Evolutionary conservation across 2,329 filamentous ascomycete species (phyloP).

Genomic region (Botrytis pseudocinerea): DNA sequence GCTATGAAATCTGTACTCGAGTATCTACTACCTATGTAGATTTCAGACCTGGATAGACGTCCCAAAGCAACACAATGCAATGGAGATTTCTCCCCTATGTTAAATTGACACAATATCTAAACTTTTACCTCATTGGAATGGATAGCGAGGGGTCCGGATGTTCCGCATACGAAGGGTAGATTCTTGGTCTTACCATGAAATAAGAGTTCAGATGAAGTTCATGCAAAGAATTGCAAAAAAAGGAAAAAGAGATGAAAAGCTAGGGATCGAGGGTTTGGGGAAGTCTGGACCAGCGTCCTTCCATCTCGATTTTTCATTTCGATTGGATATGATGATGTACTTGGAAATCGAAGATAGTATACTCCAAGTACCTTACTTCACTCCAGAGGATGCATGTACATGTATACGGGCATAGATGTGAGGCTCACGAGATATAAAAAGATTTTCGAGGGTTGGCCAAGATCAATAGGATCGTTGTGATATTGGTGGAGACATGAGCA

Average conservation of each 20-base stretch:
- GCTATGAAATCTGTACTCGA: not conserved
- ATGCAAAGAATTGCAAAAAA: slow-evolving; percentile 11
- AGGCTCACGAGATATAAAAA: not conserved
- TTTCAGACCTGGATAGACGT: not conserved
- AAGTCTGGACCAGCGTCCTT: not conserved
- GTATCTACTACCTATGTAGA: too few relatives aligned
- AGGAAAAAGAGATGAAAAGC: slow-evolving; percentile 3
- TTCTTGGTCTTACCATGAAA: not conserved
- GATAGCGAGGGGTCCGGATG: not conserved
- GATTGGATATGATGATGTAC: not conserved
- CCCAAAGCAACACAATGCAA: not conserved
- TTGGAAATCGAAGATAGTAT: not conserved
- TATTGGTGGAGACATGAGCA: not conserved
- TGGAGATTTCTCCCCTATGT: not conserved
- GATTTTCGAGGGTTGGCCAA: not conserved
- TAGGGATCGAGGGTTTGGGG: not conserved
- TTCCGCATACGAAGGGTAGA: not conserved
- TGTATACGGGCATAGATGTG: not conserved
- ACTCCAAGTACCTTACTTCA: too few relatives aligned
- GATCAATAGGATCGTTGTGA: not conserved
- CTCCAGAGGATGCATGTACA: not conserved
- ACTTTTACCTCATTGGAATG: not conserved
- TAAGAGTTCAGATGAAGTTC: slow-evolving; percentile 22
- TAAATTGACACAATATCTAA: not conserved
- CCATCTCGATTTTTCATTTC: not conserved